Evolutionary conservation across 805 yeast species (phyloP), one percentile per base, ranked within the genome.

Genomic region (Priceomyces castillae): DNA sequence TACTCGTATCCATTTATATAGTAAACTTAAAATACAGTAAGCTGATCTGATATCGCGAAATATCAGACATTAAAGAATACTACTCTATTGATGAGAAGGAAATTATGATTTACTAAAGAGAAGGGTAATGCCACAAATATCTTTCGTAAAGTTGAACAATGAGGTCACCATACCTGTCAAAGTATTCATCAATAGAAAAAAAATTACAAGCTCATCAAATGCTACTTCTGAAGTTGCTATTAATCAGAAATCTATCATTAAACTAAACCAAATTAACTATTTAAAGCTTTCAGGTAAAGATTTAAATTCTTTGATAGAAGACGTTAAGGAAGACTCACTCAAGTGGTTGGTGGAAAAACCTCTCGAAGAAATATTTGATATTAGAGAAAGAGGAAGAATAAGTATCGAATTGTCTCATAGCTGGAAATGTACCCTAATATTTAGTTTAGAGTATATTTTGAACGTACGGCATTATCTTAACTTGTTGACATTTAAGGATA

Each of bases 211-310:
- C 44, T 51, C 53, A 31, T 22, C 26, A 4, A 39, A 36, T 12
- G 31, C 22, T 20, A 22, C 40, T 7, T 47, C 47, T 26, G 39
- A 54, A 18, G 56, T 56, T 16, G 48, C 60, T 3, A 54, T 58
- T 5, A 60, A 57, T 38, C 58, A 56, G 19, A 57, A 56, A 40
- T 54, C 61, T n/a, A 46, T 51, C 30, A 48, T 60, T 26, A 52
- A 54, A 22, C 49, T 60, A 22, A 47, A 54, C 14, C 49, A 57
- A 28, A 49, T 56, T 16, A 57, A 52, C 39, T 50, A 51, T 49
- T 46, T 60, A 26, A 51, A 59, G 15, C 52, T 60, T 30, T 57
- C 63, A 40, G 56, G 54, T 34, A 45, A 44, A 38, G 65, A 60
- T 40, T 41, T 57, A 41, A 51, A 48, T 16, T 41, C 47, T 5